These are phyloP conservation scores for Secale cereale DNA, from an alignment of 176 grass and related monocot species.

Conservation along the genomic window DNA sequence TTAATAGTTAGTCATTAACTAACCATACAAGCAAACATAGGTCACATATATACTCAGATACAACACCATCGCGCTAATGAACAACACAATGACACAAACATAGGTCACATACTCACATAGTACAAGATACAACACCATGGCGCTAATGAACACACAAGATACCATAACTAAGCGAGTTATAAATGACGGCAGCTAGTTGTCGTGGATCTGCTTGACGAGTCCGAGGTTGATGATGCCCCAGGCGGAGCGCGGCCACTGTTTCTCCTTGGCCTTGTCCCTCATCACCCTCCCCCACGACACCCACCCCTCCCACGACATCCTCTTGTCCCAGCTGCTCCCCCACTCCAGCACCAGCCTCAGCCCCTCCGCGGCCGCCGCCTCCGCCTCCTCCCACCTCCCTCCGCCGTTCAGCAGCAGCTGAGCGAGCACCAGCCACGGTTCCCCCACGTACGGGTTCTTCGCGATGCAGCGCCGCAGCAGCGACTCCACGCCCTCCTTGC, in stretches of 20 bases:
- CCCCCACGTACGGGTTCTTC: slow-evolving; percentile 70
- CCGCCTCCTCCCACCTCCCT: slow-evolving; percentile 50
- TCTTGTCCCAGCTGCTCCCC: slow-evolving; percentile 91
- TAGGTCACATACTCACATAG: no score
- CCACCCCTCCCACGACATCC: slow-evolving; percentile 78
- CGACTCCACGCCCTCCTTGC: slow-evolving; percentile 12
- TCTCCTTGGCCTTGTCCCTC: slow-evolving; percentile 32
- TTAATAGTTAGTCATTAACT: no score
- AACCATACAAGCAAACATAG: no score
- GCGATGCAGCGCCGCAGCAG: slow-evolving; percentile 47
- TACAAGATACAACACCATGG: no score
- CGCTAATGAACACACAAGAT: no score
- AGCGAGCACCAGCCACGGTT: slow-evolving; percentile 60
- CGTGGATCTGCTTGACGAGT: slow-evolving; percentile 22
- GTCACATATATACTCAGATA: no score
- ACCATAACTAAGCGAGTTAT: no score
- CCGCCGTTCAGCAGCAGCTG: slow-evolving; percentile 46
- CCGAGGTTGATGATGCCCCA: slow-evolving; percentile 80
- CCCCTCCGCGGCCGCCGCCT: slow-evolving; percentile 30
- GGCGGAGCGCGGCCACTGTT: slow-evolving; percentile 40
- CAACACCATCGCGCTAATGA: no score
- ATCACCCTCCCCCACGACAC: slow-evolving; percentile 70
- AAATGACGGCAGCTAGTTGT: background rate
- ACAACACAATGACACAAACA: no score
- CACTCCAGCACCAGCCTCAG: slow-evolving; percentile 57